Conservation (phyloP, 257 asterid species). For the Verbena officinalis region DNA sequence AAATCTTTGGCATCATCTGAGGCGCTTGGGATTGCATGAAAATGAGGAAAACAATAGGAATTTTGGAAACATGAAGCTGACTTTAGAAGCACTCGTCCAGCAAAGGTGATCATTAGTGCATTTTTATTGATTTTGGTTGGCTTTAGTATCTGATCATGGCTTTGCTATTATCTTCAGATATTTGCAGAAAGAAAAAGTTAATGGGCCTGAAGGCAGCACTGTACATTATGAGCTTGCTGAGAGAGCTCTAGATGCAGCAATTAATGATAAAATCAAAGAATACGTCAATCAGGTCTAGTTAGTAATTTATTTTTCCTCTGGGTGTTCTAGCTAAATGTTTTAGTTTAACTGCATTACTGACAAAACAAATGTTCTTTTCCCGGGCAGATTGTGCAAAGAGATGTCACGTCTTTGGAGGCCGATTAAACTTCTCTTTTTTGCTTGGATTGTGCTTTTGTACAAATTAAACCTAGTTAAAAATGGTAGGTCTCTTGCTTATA, state of each 20-base stretch:
- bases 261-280: constrained; percentile 59
- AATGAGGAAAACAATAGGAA: constrained; percentile 74
- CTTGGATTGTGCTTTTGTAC: constrained; percentile 14
- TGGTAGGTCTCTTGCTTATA: background rate
- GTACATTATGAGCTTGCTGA: constrained; percentile 88
- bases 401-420: constrained; percentile 39
- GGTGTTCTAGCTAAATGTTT: background rate
- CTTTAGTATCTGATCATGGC: constrained; percentile 21
- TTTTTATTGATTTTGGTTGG: constrained; percentile 22
- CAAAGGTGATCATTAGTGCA: constrained; percentile 58
- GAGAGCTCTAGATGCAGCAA: constrained; percentile 71
- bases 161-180: constrained; percentile 47
- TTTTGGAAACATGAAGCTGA: constrained; percentile 58
- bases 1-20: constrained; percentile 88
- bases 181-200: constrained; percentile 82
- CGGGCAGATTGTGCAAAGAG: constrained; percentile 80
- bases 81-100: constrained; percentile 82
- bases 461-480: background rate
- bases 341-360: constrained; percentile 12
- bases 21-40: constrained; percentile 77
- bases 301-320: background rate
- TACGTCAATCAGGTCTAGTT: constrained; percentile 58
- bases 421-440: constrained; percentile 34
- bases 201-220: constrained; percentile 75
- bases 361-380: constrained; percentile 4